phyloP scores from a whole-genome alignment of 139 green algal species.

The Zygnema circumcarinatum region DNA sequence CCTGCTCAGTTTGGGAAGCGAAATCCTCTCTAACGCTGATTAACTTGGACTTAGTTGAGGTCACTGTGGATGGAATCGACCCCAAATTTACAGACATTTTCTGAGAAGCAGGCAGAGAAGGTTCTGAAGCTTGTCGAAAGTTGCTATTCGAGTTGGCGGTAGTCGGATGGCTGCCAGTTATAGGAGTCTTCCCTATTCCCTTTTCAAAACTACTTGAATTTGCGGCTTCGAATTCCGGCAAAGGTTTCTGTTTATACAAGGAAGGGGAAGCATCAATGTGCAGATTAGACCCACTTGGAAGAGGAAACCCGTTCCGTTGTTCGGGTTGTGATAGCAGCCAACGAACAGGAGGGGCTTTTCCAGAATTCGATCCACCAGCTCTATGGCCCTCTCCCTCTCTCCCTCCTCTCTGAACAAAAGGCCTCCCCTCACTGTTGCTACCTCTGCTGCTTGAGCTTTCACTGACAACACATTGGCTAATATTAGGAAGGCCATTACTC shows the following conservation, averaged over 20 bases:
- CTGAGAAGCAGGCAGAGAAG: too few relatives aligned
- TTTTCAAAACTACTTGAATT: not conserved
- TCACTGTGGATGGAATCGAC: too few relatives aligned
- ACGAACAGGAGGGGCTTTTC: not conserved
- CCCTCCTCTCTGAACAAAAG: not conserved
- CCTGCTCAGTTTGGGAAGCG: too few relatives aligned
- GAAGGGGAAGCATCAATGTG: not conserved
- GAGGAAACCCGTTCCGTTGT: not conserved
- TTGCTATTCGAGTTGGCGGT: too few relatives aligned
- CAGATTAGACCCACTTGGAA: not conserved
- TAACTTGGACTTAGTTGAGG: too few relatives aligned
- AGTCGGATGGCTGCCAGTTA: too few relatives aligned
- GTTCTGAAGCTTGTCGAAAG: too few relatives aligned
- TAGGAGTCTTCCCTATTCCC: too few relatives aligned
- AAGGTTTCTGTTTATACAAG: not conserved
- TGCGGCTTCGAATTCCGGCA: not conserved
- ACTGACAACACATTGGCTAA: not conserved
- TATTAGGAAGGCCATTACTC: not conserved
- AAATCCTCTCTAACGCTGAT: too few relatives aligned
- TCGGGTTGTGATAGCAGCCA: not conserved
- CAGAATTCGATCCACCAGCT: not conserved
- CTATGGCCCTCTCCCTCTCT: not conserved
- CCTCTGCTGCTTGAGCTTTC: not conserved
- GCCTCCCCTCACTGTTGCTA: not conserved
- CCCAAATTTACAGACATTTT: too few relatives aligned